These are phyloP conservation scores for Plectosphaerella plurivora DNA, from an alignment of 2,329 filamentous ascomycete genomes.

Conservation along the genomic window DNA sequence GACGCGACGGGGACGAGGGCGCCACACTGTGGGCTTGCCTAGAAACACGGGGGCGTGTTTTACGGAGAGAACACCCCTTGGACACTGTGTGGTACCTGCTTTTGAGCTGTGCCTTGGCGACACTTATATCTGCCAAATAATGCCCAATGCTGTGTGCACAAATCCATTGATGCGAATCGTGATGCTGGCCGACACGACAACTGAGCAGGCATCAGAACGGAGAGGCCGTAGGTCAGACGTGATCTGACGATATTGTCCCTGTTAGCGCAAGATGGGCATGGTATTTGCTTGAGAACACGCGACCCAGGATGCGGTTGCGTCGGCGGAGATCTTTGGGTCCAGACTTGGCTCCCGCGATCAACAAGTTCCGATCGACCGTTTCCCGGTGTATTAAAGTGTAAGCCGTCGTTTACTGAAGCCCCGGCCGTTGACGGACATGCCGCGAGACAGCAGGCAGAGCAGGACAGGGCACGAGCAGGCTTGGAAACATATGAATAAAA, in stretches of 20 bases:
- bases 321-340: background rate
- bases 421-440: conserved; percentile 2
- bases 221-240: background rate
- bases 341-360: conserved; percentile 5
- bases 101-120: background rate
- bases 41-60: background rate
- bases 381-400: background rate
- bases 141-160: background rate
- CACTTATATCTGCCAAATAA: background rate
- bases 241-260: background rate
- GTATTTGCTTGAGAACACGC: background rate
- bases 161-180: too few relatives aligned
- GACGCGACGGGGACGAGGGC: background rate
- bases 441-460: background rate
- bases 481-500: too few relatives aligned
- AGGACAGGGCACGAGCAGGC: background rate
- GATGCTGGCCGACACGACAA: too few relatives aligned
- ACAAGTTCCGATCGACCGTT: conserved; percentile 7
- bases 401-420: conserved; percentile 6
- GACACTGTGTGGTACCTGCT: conserved; percentile 3
- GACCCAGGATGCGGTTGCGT: too few relatives aligned
- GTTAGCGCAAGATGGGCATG: background rate
- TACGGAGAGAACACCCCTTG: background rate
- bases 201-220: too few relatives aligned
- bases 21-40: background rate